Conservation (phyloP, 2,329 filamentous ascomycete species). For the Elsinoe perseae region DNA sequence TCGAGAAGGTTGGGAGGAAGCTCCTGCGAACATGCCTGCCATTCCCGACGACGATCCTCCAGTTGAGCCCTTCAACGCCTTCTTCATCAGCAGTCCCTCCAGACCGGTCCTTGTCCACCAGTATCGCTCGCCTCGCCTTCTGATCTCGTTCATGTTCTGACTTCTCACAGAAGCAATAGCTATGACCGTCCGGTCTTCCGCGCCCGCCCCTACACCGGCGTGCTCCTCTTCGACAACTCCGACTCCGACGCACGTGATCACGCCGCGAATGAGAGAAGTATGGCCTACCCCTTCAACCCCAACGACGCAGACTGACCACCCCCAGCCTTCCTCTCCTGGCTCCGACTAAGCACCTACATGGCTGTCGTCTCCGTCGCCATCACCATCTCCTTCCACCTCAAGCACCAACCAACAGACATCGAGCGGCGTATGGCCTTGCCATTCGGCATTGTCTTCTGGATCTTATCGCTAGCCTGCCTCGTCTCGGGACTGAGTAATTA, state of each 20-base stretch:
- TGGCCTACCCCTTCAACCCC: slow-evolving; percentile 16
- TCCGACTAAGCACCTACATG: slow-evolving; percentile 84
- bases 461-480: slow-evolving; percentile 68
- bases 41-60: neutral
- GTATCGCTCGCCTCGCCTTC: neutral
- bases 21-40: neutral
- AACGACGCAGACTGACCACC: neutral
- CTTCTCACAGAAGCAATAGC: slow-evolving; percentile 32
- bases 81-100: slow-evolving; percentile 9
- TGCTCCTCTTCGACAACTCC: slow-evolving; percentile 66
- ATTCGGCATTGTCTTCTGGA: slow-evolving; percentile 82
- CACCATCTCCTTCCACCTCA: slow-evolving; percentile 86
- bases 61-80: slow-evolving; percentile 9
- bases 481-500: slow-evolving; percentile 77
- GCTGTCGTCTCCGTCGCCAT: slow-evolving; percentile 84
- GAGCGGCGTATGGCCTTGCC: slow-evolving; percentile 75
- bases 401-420: slow-evolving; percentile 57
- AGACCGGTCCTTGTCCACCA: slow-evolving; percentile 2
- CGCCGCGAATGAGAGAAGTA: slow-evolving; percentile 68
- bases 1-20: no score
- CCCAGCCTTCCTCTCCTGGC: slow-evolving; percentile 73
- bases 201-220: slow-evolving; percentile 55
- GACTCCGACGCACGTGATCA: slow-evolving; percentile 69
- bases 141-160: neutral
- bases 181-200: slow-evolving; percentile 46